phyloP scores from a whole-genome alignment of 768 basidiomycete species.

The Rhodotorula graminis region DNA sequence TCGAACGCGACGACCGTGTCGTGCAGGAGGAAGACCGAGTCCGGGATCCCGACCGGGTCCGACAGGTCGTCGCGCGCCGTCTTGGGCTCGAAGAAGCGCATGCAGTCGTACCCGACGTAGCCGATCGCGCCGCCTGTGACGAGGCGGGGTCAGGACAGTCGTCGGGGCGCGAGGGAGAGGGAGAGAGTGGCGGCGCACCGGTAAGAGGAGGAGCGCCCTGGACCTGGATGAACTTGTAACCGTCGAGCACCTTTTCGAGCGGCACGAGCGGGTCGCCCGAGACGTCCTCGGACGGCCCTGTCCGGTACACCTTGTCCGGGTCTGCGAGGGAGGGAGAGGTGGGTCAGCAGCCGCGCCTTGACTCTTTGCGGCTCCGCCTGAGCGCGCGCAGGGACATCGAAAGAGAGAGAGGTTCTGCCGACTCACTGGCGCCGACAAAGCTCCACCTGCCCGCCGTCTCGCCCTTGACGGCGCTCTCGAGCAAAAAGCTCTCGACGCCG shows the following conservation, averaged over 20 bases:
- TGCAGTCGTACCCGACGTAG: conserved; percentile 93
- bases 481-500: conserved; percentile 69
- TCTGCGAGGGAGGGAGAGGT: conserved; percentile 53
- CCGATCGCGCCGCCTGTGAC: conserved; percentile 82
- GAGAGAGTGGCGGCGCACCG: conserved; percentile 43
- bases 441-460: conserved; percentile 90
- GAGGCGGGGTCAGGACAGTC: background rate
- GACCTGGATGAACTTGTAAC: conserved; percentile 84
- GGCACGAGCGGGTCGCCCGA: conserved; percentile 76
- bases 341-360: no score
- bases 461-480: conserved; percentile 86
- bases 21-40: conserved; percentile 92
- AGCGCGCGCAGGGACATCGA: no score
- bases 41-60: conserved; percentile 84
- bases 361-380: background rate
- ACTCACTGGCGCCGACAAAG: conserved; percentile 87
- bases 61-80: conserved; percentile 62
- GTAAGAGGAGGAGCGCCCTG: conserved; percentile 83
- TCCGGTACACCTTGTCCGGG: conserved; percentile 84
- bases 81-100: conserved; percentile 87
- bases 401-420: background rate
- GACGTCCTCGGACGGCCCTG: conserved; percentile 74
- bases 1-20: conserved; percentile 95
- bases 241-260: conserved; percentile 76
- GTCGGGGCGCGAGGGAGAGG: background rate